These are phyloP conservation scores for Trichosporon sp. DNA, from an alignment of 1,284 basidiomycete species.

Conservation along the genomic window DNA sequence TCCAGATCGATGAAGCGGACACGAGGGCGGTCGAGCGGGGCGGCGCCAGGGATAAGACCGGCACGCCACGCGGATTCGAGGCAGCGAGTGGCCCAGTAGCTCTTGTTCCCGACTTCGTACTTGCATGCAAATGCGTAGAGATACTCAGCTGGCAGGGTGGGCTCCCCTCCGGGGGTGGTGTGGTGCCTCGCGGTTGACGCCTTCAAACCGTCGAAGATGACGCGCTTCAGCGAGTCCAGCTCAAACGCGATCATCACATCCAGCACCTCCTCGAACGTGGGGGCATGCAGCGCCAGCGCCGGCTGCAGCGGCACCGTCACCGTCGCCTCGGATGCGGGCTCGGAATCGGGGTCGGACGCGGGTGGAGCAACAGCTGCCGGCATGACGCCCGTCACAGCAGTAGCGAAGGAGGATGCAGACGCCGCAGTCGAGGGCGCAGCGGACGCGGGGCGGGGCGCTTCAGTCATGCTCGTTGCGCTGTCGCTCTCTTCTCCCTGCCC, in stretches of 20 bases:
- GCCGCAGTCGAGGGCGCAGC: neutral
- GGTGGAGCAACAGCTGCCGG: neutral
- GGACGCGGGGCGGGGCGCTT: neutral
- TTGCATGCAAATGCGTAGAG: neutral
- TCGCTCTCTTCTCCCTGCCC: neutral
- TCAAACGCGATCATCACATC: neutral
- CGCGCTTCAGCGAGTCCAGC: neutral
- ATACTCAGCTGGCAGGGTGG: neutral
- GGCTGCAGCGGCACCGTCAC: neutral
- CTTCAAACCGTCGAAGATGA: neutral
- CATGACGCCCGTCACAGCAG: neutral
- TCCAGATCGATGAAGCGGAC: neutral
- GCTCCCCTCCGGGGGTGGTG: neutral
- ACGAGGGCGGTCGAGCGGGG: neutral
- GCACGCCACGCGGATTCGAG: neutral
- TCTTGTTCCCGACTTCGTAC: neutral
- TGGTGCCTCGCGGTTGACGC: neutral
- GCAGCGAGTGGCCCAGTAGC: neutral
- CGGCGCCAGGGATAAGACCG: neutral
- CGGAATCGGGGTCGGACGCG: neutral
- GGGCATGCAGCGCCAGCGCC: neutral
- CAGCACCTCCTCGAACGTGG: neutral
- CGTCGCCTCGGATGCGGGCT: neutral
- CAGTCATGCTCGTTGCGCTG: neutral
- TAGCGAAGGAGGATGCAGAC: neutral